These are phyloP conservation scores for Parafenestella ontariensis DNA, from an alignment of 2,329 filamentous ascomycete species.

Conservation along the genomic window DNA sequence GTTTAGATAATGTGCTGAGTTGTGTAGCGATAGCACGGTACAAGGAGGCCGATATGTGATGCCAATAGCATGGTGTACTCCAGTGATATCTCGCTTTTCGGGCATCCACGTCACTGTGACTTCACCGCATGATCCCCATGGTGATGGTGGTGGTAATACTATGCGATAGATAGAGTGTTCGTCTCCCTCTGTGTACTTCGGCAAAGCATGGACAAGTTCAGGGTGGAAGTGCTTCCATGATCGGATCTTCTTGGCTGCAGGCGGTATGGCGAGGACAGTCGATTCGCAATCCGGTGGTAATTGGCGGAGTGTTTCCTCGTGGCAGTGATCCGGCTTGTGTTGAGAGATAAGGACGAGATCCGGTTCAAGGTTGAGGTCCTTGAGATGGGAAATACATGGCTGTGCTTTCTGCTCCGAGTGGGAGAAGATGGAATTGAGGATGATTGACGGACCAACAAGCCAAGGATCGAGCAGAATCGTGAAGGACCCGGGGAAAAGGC, in stretches of 20 bases:
- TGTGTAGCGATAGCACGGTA: conserved; percentile 43
- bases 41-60: conserved; percentile 73
- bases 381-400: conserved; percentile 65
- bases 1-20: conserved; percentile 44
- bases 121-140: conserved; percentile 66
- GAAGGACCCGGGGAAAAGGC: conserved; percentile 59
- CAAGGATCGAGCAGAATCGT: conserved; percentile 76
- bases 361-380: conserved; percentile 59
- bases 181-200: conserved; percentile 52
- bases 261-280: conserved; percentile 70
- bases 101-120: conserved; percentile 73
- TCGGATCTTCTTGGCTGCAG: conserved; percentile 69
- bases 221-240: conserved; percentile 73
- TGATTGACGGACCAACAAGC: conserved; percentile 67
- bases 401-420: conserved; percentile 63
- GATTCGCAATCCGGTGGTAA: conserved; percentile 64
- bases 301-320: conserved; percentile 71
- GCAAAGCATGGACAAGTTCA: conserved; percentile 52
- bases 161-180: conserved; percentile 56
- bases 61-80: conserved; percentile 70
- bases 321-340: conserved; percentile 73
- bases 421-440: conserved; percentile 68
- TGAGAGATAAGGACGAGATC: conserved; percentile 67
- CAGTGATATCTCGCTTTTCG: conserved; percentile 66
- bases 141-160: conserved; percentile 60